phyloP scores from a whole-genome alignment of 2,329 filamentous ascomycete species.

The Byssothecium circinans region DNA sequence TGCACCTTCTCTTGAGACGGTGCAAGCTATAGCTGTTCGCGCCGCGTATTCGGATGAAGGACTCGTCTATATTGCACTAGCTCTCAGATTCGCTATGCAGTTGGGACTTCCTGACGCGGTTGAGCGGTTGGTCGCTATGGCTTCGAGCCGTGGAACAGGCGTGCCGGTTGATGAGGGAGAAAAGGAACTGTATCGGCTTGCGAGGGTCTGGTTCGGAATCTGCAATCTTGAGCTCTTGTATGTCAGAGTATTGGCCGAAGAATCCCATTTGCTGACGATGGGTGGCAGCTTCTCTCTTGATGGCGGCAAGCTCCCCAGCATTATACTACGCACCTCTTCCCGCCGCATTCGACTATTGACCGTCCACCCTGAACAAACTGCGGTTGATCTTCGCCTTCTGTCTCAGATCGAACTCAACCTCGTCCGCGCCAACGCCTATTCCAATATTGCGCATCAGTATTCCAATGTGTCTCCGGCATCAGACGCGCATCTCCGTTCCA shows the following conservation, averaged over 20 bases:
- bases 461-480: constrained; percentile 12
- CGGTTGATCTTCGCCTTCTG: constrained; percentile 55
- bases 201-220: constrained; percentile 56
- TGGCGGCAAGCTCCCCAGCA: constrained; percentile 49
- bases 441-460: constrained; percentile 17
- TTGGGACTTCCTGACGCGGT: constrained; percentile 45
- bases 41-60: constrained; percentile 58
- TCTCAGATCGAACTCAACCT: constrained; percentile 56
- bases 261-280: neutral
- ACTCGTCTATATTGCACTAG: constrained; percentile 54
- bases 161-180: constrained; percentile 22
- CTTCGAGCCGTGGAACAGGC: neutral
- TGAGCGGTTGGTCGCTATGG: constrained; percentile 46
- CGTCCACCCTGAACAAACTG: constrained; percentile 47
- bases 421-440: constrained; percentile 39
- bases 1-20: constrained; percentile 49
- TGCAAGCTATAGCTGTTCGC: constrained; percentile 56
- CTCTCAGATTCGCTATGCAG: constrained; percentile 55
- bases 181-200: constrained; percentile 35
- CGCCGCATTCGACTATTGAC: constrained; percentile 52
- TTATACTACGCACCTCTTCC: constrained; percentile 40
- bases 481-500: constrained; percentile 22
- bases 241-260: neutral
- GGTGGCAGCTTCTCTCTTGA: constrained; percentile 47
- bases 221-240: constrained; percentile 54